A percentile compares a stretch with the other conserved stretches of the same genome.
These are phyloP conservation scores for Amphichorda felina DNA, from an alignment of 2,329 filamentous ascomycete genomes.

Conservation along the genomic window DNA sequence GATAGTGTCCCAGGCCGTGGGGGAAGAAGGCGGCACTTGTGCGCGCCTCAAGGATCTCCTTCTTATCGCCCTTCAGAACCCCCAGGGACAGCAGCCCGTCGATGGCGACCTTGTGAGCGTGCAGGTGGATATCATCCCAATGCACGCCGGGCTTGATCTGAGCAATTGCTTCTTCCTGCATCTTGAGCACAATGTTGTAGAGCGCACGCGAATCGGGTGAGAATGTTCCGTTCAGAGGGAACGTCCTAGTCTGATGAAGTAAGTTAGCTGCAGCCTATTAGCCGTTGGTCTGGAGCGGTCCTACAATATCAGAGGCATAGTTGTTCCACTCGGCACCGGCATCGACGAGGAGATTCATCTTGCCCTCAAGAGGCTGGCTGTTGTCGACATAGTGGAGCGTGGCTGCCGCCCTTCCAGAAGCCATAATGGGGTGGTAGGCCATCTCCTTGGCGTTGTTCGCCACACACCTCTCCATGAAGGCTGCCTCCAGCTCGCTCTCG, in stretches of 20 bases:
- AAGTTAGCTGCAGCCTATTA: background rate
- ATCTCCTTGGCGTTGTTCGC: conserved; percentile 67
- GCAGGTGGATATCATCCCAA: conserved; percentile 74
- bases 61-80: conserved; percentile 54
- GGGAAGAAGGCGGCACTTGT: conserved; percentile 89
- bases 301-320: conserved; percentile 57
- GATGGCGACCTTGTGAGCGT: conserved; percentile 73
- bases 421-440: conserved; percentile 81
- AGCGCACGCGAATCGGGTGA: conserved; percentile 59
- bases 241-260: conserved; percentile 59
- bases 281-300: conserved; percentile 8
- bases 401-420: conserved; percentile 66
- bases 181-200: conserved; percentile 73
- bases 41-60: conserved; percentile 64
- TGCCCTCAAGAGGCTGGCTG: conserved; percentile 53
- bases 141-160: conserved; percentile 60
- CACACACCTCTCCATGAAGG: conserved; percentile 68
- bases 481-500: conserved; percentile 72
- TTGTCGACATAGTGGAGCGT: conserved; percentile 85
- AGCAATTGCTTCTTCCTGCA: conserved; percentile 71
- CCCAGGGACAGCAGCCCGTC: conserved; percentile 66
- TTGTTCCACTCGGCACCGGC: conserved; percentile 67
- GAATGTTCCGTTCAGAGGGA: conserved; percentile 67
- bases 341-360: conserved; percentile 74
- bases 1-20: conserved; percentile 81